phyloP scores from a whole-genome alignment of 495 filamentous ascomycete genomes.

The Trichocladium uniseriatum region DNA sequence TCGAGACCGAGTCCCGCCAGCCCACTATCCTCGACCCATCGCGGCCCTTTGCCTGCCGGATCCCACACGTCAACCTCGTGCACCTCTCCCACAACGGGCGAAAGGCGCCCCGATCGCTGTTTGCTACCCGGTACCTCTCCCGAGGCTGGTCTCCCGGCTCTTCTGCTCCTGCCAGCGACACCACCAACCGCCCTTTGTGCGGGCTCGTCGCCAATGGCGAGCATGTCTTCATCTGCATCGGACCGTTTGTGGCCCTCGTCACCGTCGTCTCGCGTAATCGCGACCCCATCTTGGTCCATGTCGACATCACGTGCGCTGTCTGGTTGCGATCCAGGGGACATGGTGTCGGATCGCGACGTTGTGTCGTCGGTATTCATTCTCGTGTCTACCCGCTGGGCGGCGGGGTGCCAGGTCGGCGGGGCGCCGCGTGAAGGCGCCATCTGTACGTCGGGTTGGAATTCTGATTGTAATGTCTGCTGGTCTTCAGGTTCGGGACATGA shows the following conservation, averaged over 20 bases:
- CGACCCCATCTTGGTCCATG: conserved; percentile 13
- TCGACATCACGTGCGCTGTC: conserved; percentile 23
- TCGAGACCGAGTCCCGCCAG: conserved; percentile 47
- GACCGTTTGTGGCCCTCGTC: conserved; percentile 29
- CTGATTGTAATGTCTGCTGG: neutral
- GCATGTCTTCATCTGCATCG: conserved; percentile 27
- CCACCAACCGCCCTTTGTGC: neutral
- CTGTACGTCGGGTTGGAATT: conserved; percentile 5
- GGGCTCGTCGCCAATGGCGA: conserved; percentile 7
- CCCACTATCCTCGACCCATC: conserved; percentile 26
- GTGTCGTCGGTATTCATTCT: neutral
- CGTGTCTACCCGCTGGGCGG: conserved; percentile 2
- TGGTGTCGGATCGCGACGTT: conserved; percentile 23
- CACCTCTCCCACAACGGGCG: conserved; percentile 4
- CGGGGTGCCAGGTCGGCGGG: conserved; percentile 19
- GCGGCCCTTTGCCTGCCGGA: conserved; percentile 9
- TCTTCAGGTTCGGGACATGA: conserved; percentile 38
- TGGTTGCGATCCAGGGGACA: conserved; percentile 30
- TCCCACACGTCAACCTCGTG: conserved; percentile 18
- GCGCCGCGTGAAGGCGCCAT: neutral
- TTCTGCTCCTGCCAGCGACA: conserved; percentile 14
- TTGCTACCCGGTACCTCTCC: neutral
- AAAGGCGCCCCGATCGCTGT: neutral
- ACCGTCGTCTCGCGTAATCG: conserved; percentile 2
- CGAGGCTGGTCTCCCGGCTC: conserved; percentile 3